Base-by-base conservation (phyloP, 192 early-diverging fungal species). In the Gorgonomyces haynaldii region DNA sequence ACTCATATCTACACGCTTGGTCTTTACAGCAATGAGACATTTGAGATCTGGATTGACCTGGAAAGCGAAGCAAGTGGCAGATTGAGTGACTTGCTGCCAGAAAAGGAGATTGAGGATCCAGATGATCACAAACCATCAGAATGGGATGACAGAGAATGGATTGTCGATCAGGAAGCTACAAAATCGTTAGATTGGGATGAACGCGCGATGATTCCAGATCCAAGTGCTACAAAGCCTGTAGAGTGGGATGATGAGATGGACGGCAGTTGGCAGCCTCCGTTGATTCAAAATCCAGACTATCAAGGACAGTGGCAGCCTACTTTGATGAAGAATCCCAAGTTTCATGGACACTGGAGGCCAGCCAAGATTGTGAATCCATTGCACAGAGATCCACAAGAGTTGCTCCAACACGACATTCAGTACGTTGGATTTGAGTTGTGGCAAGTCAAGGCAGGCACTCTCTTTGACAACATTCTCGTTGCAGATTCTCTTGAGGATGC, bases 191-290 rank as follows among this genome's bases (percentile, higher is more conserved):
- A 69, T 51, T 88, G 73, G 64, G 85, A 84, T 36, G 76, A 81
- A 48, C 89, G 86, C 10, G 80, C 81, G 50, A 79, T 74, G 30
- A 84, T 96, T 56, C 54, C 82, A 27, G 89, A 96, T 53, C 76
- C 87, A 34, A 72, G 86, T 1, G 87, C 86, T 39, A 60, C 56
- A 39, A 86, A 87, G 67, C 90, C 91, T 27, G 87, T 84, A 45
- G 88, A 93, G 58, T 96, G 90, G 89, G 61, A 62, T 60, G 53
- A 64, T 38, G 24, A 38, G 19, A 50, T 54, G 55, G 64, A 74
- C 45, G 72, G 72, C 26, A 63, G 66, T 23, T 74, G 69, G 70
- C 58, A 67, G 47, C 35, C 51, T 1, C 52, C 70, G 22, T 60
- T 54, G 44, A 54, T 73, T 28, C 35, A 24, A 21, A 74, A 74